Conservation (phyloP, 2,329 filamentous ascomycete species). For the Westerdykella ornata region DNA sequence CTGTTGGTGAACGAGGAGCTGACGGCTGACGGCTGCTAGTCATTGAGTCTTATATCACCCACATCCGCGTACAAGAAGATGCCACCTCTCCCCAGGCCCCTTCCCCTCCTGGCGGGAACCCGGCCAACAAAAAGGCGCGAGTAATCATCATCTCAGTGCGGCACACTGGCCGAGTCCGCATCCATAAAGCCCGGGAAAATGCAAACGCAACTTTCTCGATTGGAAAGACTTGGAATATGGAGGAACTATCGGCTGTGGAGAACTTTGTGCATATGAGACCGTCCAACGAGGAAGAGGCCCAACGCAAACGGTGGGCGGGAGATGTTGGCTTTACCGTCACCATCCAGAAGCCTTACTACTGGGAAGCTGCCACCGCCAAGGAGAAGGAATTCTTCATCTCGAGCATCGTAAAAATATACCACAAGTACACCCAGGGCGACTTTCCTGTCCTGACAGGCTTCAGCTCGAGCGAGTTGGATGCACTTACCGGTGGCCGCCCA, state of each 20-base stretch:
- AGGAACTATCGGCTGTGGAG: slow-evolving; percentile 78
- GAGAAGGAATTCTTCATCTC: slow-evolving; percentile 99
- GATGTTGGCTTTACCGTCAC: slow-evolving; percentile 81
- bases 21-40: slow-evolving; percentile 44
- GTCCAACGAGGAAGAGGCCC: slow-evolving; percentile 53
- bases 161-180: slow-evolving; percentile 82
- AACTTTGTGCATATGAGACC: slow-evolving; percentile 63
- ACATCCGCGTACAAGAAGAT: slow-evolving; percentile 87
- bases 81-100: slow-evolving; percentile 73
- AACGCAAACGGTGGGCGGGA: slow-evolving; percentile 68
- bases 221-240: slow-evolving; percentile 95
- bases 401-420: slow-evolving; percentile 90
- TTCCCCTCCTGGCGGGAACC: slow-evolving; percentile 68
- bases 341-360: slow-evolving; percentile 92
- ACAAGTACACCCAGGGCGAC: slow-evolving; percentile 88
- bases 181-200: slow-evolving; percentile 98
- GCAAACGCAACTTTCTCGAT: slow-evolving; percentile 90
- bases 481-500: slow-evolving; percentile 55
- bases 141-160: slow-evolving; percentile 90
- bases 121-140: slow-evolving; percentile 75
- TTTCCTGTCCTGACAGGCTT: slow-evolving; percentile 76
- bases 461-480: slow-evolving; percentile 68
- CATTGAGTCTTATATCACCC: slow-evolving; percentile 93
- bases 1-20: neutral
- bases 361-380: slow-evolving; percentile 86